Base-by-base conservation (phyloP, 1,139 yeast species). In the Scheffersomyces insectosa region DNA sequence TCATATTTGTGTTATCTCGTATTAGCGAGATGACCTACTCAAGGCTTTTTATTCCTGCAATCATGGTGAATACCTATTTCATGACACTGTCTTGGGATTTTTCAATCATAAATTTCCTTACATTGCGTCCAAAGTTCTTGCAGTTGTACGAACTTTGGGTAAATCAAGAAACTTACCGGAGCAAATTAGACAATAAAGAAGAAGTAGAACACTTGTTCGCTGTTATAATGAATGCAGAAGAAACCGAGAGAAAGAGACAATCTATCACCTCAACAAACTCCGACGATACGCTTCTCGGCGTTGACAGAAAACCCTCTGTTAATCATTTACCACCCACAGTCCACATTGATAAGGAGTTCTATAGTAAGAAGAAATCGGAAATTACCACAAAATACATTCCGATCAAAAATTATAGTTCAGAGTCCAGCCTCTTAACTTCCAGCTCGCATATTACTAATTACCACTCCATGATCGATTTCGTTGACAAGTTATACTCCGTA, bases 401-500 rank as follows among this genome's bases (percentile, higher is more conserved):
- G 8, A 20, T 20, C 25, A 20, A 20, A 20, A 20, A 20, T 4
- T 20, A 20, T 20, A 20, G 25, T 20, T 20, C 25, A 20, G 25
- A 20, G 8, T 20, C 9, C 25, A 20, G 25, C 6, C 25, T 20
- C 25, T 20, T 20, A 8, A 20, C 8, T 20, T 20, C 25, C 25
- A 20, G 25, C 8, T 20, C 25, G 3, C 25, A 20, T 20, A 20
- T 20, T 6, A 3, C 25, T 8, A 20, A 20, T 4, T 16, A 20
- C 25, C 25, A 20, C 6, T 20, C 25, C 25, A 20, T 20, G 8
- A 59, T 59, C 39, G 57, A 60, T 25, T 49, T 68, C 41, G 65
- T 70, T 23, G 75, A 70, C 42, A 65, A 61, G 42, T 51, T 70
- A 33, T 71, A 70, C 45, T 66, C 76, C 0, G 70, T 72, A 2